phyloP scores from a whole-genome alignment of 164 flowering plant genomes.

The Euptelea pleiosperma region DNA sequence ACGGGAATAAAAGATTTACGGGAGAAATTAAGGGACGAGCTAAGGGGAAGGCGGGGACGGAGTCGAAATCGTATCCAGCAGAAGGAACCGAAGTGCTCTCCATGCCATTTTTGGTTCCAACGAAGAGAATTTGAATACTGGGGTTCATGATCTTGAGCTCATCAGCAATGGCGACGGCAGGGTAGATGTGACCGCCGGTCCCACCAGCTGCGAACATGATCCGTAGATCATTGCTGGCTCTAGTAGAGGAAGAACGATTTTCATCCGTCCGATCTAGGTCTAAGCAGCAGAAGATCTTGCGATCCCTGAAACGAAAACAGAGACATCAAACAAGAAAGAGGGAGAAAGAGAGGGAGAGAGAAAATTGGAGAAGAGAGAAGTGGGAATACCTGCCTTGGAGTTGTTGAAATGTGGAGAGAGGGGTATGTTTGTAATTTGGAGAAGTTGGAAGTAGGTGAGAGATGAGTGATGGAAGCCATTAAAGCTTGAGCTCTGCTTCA shows the following conservation, averaged over 20 bases:
- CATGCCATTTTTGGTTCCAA: slow-evolving; percentile 57
- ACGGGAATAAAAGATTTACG: slow-evolving; percentile 46
- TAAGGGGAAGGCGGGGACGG: slow-evolving; percentile 38
- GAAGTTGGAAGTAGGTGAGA: neutral
- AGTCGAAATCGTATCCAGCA: slow-evolving; percentile 50
- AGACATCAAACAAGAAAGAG: neutral
- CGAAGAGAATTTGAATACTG: slow-evolving; percentile 43
- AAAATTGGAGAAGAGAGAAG: neutral
- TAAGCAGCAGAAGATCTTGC: slow-evolving; percentile 20
- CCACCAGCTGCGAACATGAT: slow-evolving; percentile 71
- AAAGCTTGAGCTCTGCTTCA: neutral
- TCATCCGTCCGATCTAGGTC: slow-evolving; percentile 14
- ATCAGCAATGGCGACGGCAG: slow-evolving; percentile 78
- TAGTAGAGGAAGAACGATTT: neutral
- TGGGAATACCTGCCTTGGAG: slow-evolving; percentile 10
- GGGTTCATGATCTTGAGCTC: slow-evolving; percentile 51
- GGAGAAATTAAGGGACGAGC: slow-evolving; percentile 48
- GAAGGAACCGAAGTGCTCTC: slow-evolving; percentile 53
- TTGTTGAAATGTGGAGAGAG: too few relatives aligned
- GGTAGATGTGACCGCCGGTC: slow-evolving; percentile 67
- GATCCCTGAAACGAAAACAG: slow-evolving; percentile 9
- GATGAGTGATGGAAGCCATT: slow-evolving; percentile 5
- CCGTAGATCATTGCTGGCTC: slow-evolving; percentile 21
- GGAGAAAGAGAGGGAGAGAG: neutral
- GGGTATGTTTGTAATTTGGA: neutral